Conservation (phyloP, 2,329 filamentous ascomycete species). For the Phyllosticta citriasiana region DNA sequence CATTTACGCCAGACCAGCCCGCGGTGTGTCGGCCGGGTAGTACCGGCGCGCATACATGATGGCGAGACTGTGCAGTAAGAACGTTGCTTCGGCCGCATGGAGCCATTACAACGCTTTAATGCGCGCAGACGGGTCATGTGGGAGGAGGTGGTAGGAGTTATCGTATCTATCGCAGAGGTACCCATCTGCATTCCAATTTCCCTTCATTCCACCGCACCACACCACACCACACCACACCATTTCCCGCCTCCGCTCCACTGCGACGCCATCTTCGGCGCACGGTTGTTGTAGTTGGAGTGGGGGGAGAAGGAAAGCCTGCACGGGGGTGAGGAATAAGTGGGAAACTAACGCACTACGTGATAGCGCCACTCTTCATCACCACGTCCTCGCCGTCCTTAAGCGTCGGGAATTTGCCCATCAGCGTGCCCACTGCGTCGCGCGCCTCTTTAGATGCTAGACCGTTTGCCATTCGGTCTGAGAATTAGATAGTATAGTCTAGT, state of each 20-base stretch:
- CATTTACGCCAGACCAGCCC: constrained; percentile 24
- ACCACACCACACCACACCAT: neutral
- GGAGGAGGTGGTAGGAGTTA: constrained; percentile 26
- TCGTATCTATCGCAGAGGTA: constrained; percentile 41
- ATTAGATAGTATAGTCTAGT: constrained; percentile 33
- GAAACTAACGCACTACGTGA: constrained; percentile 30
- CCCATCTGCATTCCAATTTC: constrained; percentile 16
- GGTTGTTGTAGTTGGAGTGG: neutral
- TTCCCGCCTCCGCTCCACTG: neutral
- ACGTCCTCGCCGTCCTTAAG: constrained; percentile 33
- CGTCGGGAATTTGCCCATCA: constrained; percentile 37
- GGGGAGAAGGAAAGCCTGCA: no score
- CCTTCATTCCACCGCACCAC: neutral
- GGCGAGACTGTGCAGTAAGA: constrained; percentile 35
- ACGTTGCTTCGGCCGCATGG: constrained; percentile 39
- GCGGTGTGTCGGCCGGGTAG: constrained; percentile 21
- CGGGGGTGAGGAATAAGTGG: no score
- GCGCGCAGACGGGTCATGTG: constrained; percentile 23
- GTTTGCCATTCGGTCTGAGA: constrained; percentile 28
- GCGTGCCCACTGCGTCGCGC: constrained; percentile 31
- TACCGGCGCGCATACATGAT: constrained; percentile 37
- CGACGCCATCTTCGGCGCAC: no score
- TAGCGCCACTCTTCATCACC: constrained; percentile 37
- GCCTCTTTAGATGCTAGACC: constrained; percentile 33
- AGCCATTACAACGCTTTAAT: constrained; percentile 34